phyloP scores from a whole-genome alignment of 2,329 filamentous ascomycete genomes.

The Fusarium illudens region DNA sequence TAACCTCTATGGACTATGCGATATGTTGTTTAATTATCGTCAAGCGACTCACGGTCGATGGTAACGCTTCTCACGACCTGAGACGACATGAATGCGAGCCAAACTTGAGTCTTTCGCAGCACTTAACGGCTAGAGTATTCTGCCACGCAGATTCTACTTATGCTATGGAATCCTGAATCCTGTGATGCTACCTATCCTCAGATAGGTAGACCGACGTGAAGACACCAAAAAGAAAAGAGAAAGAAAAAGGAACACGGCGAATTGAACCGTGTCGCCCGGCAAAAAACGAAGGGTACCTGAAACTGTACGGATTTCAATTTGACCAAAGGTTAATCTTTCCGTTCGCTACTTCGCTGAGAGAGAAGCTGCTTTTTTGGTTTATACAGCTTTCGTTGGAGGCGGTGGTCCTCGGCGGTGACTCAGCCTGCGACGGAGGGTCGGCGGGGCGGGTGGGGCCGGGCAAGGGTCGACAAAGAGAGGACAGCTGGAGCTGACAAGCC shows the following conservation, averaged over 20 bases:
- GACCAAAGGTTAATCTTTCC: neutral
- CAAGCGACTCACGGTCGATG: no score
- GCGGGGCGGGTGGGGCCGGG: neutral
- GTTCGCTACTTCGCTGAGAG: conserved; percentile 4
- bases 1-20: no score
- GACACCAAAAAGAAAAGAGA: neutral
- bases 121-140: neutral
- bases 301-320: neutral
- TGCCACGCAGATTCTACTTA: neutral
- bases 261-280: neutral
- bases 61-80: no score
- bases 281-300: neutral
- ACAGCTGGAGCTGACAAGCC: neutral
- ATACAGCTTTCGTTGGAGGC: neutral
- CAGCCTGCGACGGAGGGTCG: neutral
- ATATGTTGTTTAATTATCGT: no score
- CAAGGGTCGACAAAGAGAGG: neutral
- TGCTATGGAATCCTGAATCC: neutral
- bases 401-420: neutral
- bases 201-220: neutral
- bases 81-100: neutral
- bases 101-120: neutral
- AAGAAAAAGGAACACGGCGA: neutral
- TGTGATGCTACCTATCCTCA: neutral
- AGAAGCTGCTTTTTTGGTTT: neutral